Base-by-base conservation (phyloP, 2,329 filamentous ascomycete genomes). In the Neonectria neomacrospora region DNA sequence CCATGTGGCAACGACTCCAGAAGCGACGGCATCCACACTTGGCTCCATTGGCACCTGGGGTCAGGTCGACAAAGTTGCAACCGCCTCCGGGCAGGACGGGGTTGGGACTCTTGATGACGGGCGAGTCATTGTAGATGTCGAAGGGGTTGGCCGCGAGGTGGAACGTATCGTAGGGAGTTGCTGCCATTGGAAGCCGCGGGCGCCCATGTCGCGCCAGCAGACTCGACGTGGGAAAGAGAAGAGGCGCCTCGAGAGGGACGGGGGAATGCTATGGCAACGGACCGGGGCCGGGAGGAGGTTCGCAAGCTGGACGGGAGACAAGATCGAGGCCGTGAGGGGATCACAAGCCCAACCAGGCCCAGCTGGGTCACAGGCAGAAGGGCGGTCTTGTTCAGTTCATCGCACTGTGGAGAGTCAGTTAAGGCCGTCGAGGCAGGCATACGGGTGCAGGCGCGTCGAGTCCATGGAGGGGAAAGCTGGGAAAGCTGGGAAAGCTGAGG, bases 11-110 rank as follows among this genome's bases (percentile, higher is more conserved):
- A 64, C 82, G 82, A 71, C 81, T 82, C 85, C 86, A 89, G 76
- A 88, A 89, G 55, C 86, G 85, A 67, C 86, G 86, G 69, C 86
- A 89, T 73, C 86, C 86, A 66, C 86, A 89, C 63, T 81, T 82
- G 32, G 82, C 79, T 61, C 83, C 85, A 72, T 80, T 81, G 65
- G 85, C 79, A 61, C 86, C 82, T 63, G 82, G 80, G 4, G 78
- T 81, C 60, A 87, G 71, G 70, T 88, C 85, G 62, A 86, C 82
- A 72, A 82, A 88, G 74, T 88, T 87, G 79, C 86, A 89, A 51
- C 79, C 79, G 54, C 86, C 86, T 61, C 79, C 78, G 2, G 86
- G 86, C 10, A 88, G 79, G 61, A 70, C 64, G 58, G 78, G 68
- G 54, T 66, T 73, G 67, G 61, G 57, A 37, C 64, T 67, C 48